Evolutionary conservation across 495 filamentous ascomycete species (phyloP).

Genomic region (Glutinoglossum americanum): DNA sequence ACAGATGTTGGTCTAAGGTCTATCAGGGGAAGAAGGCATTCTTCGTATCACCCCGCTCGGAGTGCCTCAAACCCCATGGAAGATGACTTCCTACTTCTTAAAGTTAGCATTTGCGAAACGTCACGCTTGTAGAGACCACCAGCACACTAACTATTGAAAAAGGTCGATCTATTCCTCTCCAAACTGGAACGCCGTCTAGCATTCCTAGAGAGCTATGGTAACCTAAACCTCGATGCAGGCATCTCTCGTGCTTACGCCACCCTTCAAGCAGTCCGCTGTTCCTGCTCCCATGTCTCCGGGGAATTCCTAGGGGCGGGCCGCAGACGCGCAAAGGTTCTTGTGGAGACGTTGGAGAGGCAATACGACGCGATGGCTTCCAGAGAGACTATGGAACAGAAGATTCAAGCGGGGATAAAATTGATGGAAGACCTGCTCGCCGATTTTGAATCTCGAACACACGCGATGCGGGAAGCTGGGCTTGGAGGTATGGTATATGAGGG

Average conservation of each 20-base stretch:
- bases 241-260: conserved; percentile 66
- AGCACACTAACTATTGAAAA: background rate
- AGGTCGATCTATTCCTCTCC: conserved; percentile 78
- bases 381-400: conserved; percentile 78
- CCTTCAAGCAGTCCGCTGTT: conserved; percentile 64
- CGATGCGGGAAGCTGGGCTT: conserved; percentile 32
- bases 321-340: conserved; percentile 63
- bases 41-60: conserved; percentile 13
- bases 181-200: conserved; percentile 73
- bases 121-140: background rate
- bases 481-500: conserved; percentile 41
- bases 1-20: conserved; percentile 6
- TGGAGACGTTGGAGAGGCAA: conserved; percentile 78
- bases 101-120: conserved; percentile 4
- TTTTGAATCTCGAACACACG: conserved; percentile 61
- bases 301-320: conserved; percentile 75
- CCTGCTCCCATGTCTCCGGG: conserved; percentile 78
- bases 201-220: conserved; percentile 73
- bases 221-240: conserved; percentile 59
- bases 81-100: conserved; percentile 13
- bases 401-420: conserved; percentile 63
- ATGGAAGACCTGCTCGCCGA: conserved; percentile 69
- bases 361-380: conserved; percentile 78
- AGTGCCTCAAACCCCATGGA: conserved; percentile 8
- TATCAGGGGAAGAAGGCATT: conserved; percentile 10